phyloP scores from a whole-genome alignment of 2,329 filamentous ascomycete genomes.

The Diaporthe humulicola region DNA sequence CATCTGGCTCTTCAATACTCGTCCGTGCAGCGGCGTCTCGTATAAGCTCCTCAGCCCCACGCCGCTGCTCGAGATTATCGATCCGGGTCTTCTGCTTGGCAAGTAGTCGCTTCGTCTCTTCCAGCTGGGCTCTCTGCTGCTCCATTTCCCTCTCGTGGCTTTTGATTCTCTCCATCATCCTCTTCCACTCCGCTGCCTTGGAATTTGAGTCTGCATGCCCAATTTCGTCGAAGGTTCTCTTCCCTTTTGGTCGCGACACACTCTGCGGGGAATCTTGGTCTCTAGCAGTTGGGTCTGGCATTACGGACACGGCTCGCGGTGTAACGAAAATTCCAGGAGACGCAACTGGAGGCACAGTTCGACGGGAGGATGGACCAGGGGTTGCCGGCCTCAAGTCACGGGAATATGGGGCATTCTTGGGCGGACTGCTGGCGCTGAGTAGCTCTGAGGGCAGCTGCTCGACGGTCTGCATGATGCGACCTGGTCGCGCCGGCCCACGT shows the following conservation, averaged over 20 bases:
- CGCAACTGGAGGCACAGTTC: background rate
- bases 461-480: slow-evolving; percentile 25
- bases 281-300: background rate
- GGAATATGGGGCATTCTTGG: background rate
- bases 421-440: background rate
- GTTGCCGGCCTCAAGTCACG: background rate
- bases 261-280: background rate
- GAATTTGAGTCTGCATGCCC: background rate
- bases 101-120: background rate
- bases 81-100: slow-evolving; percentile 22
- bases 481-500: slow-evolving; percentile 16
- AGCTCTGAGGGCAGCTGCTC: background rate
- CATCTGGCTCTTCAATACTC: background rate
- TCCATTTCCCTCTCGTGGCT: slow-evolving; percentile 22
- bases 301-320: background rate
- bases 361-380: slow-evolving; percentile 12
- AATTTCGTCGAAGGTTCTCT: background rate
- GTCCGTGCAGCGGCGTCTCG: background rate
- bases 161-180: slow-evolving; percentile 6
- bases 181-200: background rate
- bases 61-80: slow-evolving; percentile 19
- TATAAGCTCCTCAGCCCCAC: background rate
- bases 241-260: background rate
- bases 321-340: slow-evolving; percentile 5
- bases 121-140: background rate